These are phyloP conservation scores for Chlamydomonas reinhardtii DNA, from an alignment of 163 green algal genomes.

Conservation along the genomic window DNA sequence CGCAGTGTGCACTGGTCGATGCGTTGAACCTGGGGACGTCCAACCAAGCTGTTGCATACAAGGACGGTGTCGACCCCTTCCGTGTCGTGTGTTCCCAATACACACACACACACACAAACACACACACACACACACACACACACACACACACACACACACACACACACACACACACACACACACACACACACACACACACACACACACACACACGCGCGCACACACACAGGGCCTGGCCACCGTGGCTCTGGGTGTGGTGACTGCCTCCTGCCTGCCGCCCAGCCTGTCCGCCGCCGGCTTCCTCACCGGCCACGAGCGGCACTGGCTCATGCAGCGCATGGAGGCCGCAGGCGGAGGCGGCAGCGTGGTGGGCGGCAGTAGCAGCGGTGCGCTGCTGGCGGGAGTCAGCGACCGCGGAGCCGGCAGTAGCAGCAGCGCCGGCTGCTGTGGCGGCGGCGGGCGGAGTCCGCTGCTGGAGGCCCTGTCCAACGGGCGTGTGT, in stretches of 20 bases:
- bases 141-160: too few relatives aligned
- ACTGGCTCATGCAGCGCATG: slow-evolving; percentile 40
- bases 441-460: neutral
- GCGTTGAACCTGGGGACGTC: too few relatives aligned
- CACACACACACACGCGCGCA: too few relatives aligned
- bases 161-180: too few relatives aligned
- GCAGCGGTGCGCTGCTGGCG: neutral
- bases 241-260: slow-evolving; percentile 49
- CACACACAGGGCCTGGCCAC: slow-evolving; percentile 58
- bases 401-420: neutral
- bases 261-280: slow-evolving; percentile 52
- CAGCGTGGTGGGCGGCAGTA: neutral
- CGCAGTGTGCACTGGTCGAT: too few relatives aligned
- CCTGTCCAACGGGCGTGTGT: slow-evolving; percentile 5
- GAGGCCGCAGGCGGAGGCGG: neutral
- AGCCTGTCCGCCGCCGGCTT: slow-evolving; percentile 39
- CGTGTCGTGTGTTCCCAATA: too few relatives aligned
- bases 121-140: too few relatives aligned
- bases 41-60: too few relatives aligned
- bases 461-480: slow-evolving; percentile 4
- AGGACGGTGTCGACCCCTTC: too few relatives aligned
- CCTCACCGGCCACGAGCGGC: slow-evolving; percentile 38
- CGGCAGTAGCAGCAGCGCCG: too few relatives aligned
- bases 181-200: too few relatives aligned
- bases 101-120: too few relatives aligned